Evolutionary conservation across 1,284 basidiomycete genomes (phyloP), one percentile per base, ranked within the genome.

Genomic region (Stygiomarasmius scandens): DNA sequence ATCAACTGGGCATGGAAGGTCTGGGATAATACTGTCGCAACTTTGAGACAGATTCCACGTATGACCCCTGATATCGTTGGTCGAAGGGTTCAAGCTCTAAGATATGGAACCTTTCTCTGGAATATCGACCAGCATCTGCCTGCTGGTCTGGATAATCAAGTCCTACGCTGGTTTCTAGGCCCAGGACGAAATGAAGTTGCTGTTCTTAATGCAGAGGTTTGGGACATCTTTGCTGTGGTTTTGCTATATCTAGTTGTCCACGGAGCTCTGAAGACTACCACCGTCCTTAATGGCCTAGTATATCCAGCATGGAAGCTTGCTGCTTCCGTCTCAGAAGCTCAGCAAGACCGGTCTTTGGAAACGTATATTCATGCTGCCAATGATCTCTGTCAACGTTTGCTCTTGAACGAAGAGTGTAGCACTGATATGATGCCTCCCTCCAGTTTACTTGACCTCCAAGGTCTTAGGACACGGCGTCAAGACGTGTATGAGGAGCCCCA

Each of bases 11-110:
- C 82, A 1, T 87, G 83, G 80, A 86, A 85, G 61, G 87, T 89
- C 9, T 91, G 91, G 89, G 89, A 92, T 63, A 90, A 89, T 64
- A 84, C 85, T 1, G 75, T 93, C 49, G 83, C 86, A 5, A 86
- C 84, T 56, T 72, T 92, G 44, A 84, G 83, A 44, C 86, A 89
- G 67, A 77, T 89, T 48, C 83, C 86, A 5, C 68, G 71, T 46
- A 81, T 87, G 74, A 79, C 79, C 11, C 62, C 73, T 8, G 84
- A 88, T 56, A 54, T 69, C 5, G 66, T 68, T 53, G 76, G 70
- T 25, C 81, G 81, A 11, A 73, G 77, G 54, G 71, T 73, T 34
- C 84, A 81, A 63, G 84, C 86, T 8, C 63, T 86, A 27, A 79
- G 84, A 45, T 93, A 90, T 65, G 87, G 83, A 2, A 71, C 73